Evolutionary conservation across 179 eudicot genomes (phyloP).

Genomic region (Amaranthus tricolor): DNA sequence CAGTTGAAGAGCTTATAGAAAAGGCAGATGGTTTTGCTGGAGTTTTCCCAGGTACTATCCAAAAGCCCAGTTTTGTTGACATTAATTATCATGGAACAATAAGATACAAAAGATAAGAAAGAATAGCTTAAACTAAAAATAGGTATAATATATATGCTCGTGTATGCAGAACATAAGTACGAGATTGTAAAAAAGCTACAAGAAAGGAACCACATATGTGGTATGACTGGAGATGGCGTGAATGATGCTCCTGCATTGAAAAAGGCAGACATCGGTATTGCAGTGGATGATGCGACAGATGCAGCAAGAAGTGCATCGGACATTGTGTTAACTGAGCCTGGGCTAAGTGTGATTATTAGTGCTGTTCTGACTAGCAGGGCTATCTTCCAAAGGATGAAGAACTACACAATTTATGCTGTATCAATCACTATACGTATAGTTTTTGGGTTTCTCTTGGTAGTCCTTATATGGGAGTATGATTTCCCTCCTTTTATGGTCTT

Average conservation of each 20-base stretch:
- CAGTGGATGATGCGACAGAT: conserved; percentile 88
- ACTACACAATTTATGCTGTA: conserved; percentile 84
- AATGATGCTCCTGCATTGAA: conserved; percentile 91
- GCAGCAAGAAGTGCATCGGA: conserved; percentile 92
- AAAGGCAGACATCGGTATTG: conserved; percentile 88
- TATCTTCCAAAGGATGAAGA: conserved; percentile 94
- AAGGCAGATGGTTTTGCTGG: conserved; percentile 94
- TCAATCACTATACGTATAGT: conserved; percentile 91
- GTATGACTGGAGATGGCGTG: conserved; percentile 96
- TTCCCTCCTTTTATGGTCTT: conserved; percentile 87
- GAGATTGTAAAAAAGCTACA: conserved; percentile 86
- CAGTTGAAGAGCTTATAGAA: conserved; percentile 81
- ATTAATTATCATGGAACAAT: too few species aligned
- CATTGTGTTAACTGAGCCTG: conserved; percentile 88
- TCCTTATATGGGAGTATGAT: conserved; percentile 76
- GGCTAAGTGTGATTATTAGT: conserved; percentile 76
- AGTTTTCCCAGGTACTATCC: conserved; percentile 73
- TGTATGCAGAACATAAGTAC: conserved; percentile 73
- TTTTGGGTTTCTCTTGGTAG: conserved; percentile 71
- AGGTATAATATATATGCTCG: neutral
- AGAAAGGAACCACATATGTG: conserved; percentile 80
- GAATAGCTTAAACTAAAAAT: neutral
- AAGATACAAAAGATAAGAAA: neutral
- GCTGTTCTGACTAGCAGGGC: conserved; percentile 87
- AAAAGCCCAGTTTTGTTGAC: too few species aligned